Evolutionary conservation across 1,284 basidiomycete genomes (phyloP).

Genomic region (Ceratobasidium sp.): DNA sequence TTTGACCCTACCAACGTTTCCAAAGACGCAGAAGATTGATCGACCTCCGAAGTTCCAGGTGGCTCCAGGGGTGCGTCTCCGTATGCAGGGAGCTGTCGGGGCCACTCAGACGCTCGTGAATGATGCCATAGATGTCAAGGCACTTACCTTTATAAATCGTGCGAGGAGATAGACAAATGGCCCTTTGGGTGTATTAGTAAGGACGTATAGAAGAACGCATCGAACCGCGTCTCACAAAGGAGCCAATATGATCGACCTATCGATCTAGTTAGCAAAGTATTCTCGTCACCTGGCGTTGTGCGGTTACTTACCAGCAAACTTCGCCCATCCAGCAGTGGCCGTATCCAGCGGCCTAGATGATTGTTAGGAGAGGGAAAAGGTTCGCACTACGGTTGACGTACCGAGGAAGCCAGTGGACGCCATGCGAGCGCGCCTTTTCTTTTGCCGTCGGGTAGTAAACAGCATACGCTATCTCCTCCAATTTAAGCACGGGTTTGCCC

Average conservation of each 20-base stretch:
- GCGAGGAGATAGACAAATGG: constrained; percentile 39
- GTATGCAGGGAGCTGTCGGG: constrained; percentile 70
- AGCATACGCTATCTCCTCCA: constrained; percentile 47
- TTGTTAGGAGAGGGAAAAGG: not conserved
- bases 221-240: constrained; percentile 22
- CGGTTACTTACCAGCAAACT: constrained; percentile 45
- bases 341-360: constrained; percentile 43
- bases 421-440: constrained; percentile 23
- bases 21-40: constrained; percentile 52
- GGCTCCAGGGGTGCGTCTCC: constrained; percentile 67
- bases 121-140: not conserved
- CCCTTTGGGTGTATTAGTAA: constrained; percentile 11
- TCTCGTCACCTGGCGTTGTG: not conserved
- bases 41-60: constrained; percentile 53
- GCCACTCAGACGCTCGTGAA: not conserved
- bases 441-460: constrained; percentile 46
- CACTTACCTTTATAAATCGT: constrained; percentile 23
- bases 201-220: not conserved
- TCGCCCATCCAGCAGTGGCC: constrained; percentile 47
- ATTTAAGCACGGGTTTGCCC: constrained; percentile 44
- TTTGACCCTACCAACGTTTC: constrained; percentile 16
- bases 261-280: not conserved
- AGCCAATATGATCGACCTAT: constrained; percentile 44
- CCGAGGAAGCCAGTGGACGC: constrained; percentile 41
- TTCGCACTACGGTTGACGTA: not conserved